Conservation (phyloP, 805 yeast species). For the Candida ascalaphidarum region DNA sequence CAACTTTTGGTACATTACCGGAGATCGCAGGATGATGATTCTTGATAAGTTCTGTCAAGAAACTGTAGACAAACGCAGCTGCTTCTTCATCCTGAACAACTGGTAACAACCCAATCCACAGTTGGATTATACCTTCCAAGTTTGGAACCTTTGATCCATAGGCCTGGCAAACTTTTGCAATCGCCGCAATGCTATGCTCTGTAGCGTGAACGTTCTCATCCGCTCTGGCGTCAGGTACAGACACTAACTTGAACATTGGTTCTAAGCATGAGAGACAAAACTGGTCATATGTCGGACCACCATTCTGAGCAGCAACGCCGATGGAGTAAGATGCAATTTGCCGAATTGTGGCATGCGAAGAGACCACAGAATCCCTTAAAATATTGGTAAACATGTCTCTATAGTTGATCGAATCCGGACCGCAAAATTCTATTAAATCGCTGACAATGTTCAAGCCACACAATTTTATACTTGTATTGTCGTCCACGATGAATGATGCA, state of each 20-base stretch:
- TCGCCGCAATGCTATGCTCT: slow-evolving; percentile 74
- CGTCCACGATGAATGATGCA: slow-evolving; percentile 53
- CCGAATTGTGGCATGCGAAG: slow-evolving; percentile 64
- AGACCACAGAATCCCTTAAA: slow-evolving; percentile 57
- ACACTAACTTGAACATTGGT: slow-evolving; percentile 62
- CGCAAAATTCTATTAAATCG: slow-evolving; percentile 75
- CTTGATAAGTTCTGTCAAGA: slow-evolving; percentile 64
- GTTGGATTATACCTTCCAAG: slow-evolving; percentile 51
- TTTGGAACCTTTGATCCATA: slow-evolving; percentile 54
- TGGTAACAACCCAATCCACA: slow-evolving; percentile 81
- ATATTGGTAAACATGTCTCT: slow-evolving; percentile 57
- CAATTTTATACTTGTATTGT: slow-evolving; percentile 56
- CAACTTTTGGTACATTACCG: slow-evolving; percentile 49
- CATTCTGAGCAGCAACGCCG: slow-evolving; percentile 80
- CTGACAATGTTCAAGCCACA: slow-evolving; percentile 77
- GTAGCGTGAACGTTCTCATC: slow-evolving; percentile 83
- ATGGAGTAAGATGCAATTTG: slow-evolving; percentile 82
- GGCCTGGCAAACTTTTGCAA: slow-evolving; percentile 72
- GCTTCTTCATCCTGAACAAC: slow-evolving; percentile 79
- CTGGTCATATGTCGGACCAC: slow-evolving; percentile 53
- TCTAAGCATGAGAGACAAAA: slow-evolving; percentile 65
- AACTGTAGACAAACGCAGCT: slow-evolving; percentile 75
- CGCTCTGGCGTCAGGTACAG: slow-evolving; percentile 74
- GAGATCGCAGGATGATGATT: slow-evolving; percentile 51
- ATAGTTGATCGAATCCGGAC: slow-evolving; percentile 55